Percentiles rank a stretch among this genome's conserved stretches.
Evolutionary conservation across 768 basidiomycete genomes (phyloP).

Genomic region (Psilocybe cubensis): DNA sequence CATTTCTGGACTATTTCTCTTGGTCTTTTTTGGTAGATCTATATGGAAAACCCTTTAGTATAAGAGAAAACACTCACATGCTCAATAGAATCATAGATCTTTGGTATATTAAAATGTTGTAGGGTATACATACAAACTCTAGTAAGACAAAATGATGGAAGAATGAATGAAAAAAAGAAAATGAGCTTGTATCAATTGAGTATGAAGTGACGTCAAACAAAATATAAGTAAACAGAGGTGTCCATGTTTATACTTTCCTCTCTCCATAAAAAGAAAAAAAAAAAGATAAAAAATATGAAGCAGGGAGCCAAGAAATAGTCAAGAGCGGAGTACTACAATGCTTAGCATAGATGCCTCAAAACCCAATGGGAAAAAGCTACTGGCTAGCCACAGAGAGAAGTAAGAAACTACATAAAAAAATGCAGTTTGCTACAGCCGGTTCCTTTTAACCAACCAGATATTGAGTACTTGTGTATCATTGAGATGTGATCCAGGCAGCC

Average conservation of each 20-base stretch:
- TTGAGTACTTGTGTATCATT: conserved; percentile 23
- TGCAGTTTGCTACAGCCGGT: neutral
- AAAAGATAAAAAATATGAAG: neutral
- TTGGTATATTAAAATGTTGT: too few relatives aligned
- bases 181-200: too few relatives aligned
- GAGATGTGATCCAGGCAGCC: conserved; percentile 29
- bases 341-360: conserved; percentile 14
- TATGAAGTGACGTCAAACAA: too few relatives aligned
- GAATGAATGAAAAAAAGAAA: too few relatives aligned
- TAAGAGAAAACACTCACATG: too few relatives aligned
- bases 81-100: too few relatives aligned
- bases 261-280: neutral
- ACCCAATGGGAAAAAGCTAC: conserved; percentile 20
- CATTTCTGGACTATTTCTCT: too few relatives aligned
- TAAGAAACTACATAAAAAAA: neutral
- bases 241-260: conserved; percentile 10
- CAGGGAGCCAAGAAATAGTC: neutral
- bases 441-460: conserved; percentile 2
- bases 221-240: too few relatives aligned
- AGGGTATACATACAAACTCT: too few relatives aligned
- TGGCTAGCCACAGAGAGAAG: conserved; percentile 10
- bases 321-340: neutral
- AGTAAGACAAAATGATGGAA: too few relatives aligned
- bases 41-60: too few relatives aligned
- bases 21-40: too few relatives aligned